Evolutionary conservation across 495 filamentous ascomycete genomes (phyloP), one percentile per base, ranked within the genome.

Genomic region (Thozetella sp.): DNA sequence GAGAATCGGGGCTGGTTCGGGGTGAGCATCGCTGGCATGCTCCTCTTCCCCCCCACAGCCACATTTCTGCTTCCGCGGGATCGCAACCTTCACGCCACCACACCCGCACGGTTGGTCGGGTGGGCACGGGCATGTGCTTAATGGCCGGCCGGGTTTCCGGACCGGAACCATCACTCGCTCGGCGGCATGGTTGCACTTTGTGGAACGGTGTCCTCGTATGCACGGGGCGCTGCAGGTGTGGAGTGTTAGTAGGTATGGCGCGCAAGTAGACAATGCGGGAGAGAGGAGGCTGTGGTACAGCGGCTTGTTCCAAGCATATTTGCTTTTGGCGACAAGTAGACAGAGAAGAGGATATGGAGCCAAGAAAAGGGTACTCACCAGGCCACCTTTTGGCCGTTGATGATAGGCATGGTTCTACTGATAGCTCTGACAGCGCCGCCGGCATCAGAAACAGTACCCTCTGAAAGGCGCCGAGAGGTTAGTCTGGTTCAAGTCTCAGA

Each of bases 121-220:
- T 2, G 86, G 83, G 70, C 93, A 92, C 51, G 90, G 89, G 64
- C 92, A 96, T 56, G 84, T 86, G 54, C 88, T 88, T 20, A 93
- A 75, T 19, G 92, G 92, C 51, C 92, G 82, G 10, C 92, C 92
- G 1, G 92, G 90, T 66, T 92, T 93, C 54, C 88, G 86, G 11
- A 94, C 91, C 51, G 88, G 88, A 57, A 92, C 74, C 84, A 96
- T 88, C 20, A 92, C 72, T 62, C 91, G 84, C 48, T 84, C 82
- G 57, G 88, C 83, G 54, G 80, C 86, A 76, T 96, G 91, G 27
- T 83, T 86, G 67, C 92, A 96, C 81, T 89, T 91, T 62, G 91
- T 91, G 22, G 92, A 93, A 64, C 92, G 88, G 73, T 96, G 92
- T 54, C 92, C 92, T 55, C 90, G 89, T 63, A 94, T 91, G 64